phyloP scores from a whole-genome alignment of 495 filamentous ascomycete genomes.

The Xylaria acuta region DNA sequence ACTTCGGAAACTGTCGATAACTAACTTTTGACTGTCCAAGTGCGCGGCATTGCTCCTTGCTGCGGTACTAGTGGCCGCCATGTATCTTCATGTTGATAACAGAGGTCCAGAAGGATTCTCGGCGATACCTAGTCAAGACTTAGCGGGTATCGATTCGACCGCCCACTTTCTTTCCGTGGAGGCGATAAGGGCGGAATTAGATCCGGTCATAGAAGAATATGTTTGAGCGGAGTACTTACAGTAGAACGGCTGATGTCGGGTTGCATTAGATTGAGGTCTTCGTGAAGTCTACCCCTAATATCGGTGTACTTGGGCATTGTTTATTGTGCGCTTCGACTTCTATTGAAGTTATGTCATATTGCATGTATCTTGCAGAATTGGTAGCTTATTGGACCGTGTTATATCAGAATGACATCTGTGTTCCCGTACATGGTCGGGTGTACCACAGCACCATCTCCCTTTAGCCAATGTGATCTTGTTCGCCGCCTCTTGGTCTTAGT shows the following conservation, averaged over 20 bases:
- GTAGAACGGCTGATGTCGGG: neutral
- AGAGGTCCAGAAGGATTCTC: slow-evolving; percentile 3
- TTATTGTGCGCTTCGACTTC: neutral
- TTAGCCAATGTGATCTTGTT: neutral
- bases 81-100: slow-evolving; percentile 22
- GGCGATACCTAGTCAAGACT: slow-evolving; percentile 11
- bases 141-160: neutral
- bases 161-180: neutral
- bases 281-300: neutral
- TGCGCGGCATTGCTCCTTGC: slow-evolving; percentile 35
- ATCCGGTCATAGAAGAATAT: neutral
- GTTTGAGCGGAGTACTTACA: neutral
- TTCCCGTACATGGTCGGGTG: neutral
- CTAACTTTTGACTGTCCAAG: neutral
- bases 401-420: neutral
- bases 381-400: neutral
- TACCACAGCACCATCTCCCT: neutral
- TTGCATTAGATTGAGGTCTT: neutral
- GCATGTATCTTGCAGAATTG: neutral
- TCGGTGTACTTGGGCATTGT: neutral
- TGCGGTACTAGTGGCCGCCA: slow-evolving; percentile 27
- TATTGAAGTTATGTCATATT: neutral
- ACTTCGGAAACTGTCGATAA: neutral
- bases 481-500: neutral
- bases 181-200: neutral